Evolutionary conservation across 257 asterid genomes (phyloP).

Genomic region (Solanum gandarillasii): DNA sequence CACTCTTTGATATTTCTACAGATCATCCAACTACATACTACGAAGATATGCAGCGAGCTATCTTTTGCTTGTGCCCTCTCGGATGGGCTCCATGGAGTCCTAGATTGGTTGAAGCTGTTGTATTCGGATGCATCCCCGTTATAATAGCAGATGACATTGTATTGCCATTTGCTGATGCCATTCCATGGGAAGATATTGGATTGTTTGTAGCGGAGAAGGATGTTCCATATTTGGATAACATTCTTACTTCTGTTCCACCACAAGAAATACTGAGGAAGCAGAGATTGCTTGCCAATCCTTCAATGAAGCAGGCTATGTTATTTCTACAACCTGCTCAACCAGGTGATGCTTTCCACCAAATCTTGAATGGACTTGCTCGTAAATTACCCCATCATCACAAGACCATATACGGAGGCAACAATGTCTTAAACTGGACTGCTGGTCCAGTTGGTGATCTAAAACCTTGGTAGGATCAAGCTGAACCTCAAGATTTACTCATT

Average conservation of each 20-base stretch:
- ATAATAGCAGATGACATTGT: background rate
- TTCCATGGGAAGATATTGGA: constrained; percentile 49
- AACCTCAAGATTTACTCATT: background rate
- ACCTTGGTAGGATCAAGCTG: background rate
- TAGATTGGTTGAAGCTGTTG: background rate
- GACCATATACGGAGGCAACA: constrained; percentile 13
- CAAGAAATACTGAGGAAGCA: constrained; percentile 11
- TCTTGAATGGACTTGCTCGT: background rate
- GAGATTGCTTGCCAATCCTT: constrained; percentile 32
- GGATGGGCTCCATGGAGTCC: constrained; percentile 3
- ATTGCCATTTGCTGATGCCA: constrained; percentile 25
- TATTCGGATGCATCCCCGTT: background rate
- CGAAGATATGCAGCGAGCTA: background rate
- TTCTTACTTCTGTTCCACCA: constrained; percentile 37
- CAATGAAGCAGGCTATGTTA: constrained; percentile 48
- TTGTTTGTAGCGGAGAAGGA: constrained; percentile 37
- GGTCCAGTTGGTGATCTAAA: constrained; percentile 33
- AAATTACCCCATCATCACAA: constrained; percentile 26
- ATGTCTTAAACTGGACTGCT: constrained; percentile 36
- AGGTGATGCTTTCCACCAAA: background rate
- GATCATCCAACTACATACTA: background rate
- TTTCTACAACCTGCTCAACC: constrained; percentile 36
- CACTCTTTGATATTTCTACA: background rate
- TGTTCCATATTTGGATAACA: constrained; percentile 40
- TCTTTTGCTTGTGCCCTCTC: background rate